Base-by-base conservation (phyloP, 75 land plant species). In the Ceratopteris richardii region DNA sequence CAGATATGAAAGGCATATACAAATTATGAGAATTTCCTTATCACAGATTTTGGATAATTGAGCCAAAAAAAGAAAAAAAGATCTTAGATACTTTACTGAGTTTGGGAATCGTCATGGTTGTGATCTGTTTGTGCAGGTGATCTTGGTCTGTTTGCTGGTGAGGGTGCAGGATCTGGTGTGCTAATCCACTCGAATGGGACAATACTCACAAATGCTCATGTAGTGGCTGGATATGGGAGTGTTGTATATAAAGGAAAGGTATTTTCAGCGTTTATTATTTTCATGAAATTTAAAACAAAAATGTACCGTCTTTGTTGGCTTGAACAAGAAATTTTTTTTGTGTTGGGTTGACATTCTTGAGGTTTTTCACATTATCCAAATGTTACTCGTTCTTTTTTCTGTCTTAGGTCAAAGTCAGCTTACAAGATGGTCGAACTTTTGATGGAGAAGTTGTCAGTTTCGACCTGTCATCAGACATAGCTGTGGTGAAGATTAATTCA, bases 341-440 rank as follows among this genome's bases (percentile, higher is more conserved):
- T n/a, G n/a, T n/a, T n/a, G n/a, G n/a, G n/a, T n/a, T n/a, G n/a
- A n/a, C n/a, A n/a, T n/a, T n/a, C n/a, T n/a, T n/a, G n/a, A n/a
- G n/a, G 42, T 14, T 40, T 40, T 40, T 40, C 42, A 14, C n/a
- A n/a, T n/a, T n/a, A n/a, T n/a, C n/a, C n/a, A n/a, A n/a, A n/a
- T n/a, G n/a, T n/a, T n/a, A n/a, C 37, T 33, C 9, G 9, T 33
- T 33, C 37, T 4, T 33, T 3, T 4, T 33, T 33, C 3, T 31
- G 25, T 22, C 29, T 24, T 70, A 92, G 97, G 80, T 92, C 60
- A 72, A 61, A 59, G 97, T 92, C 37, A 88, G 90, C 50, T 62
- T 92, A 57, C 97, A 92, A 77, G 97, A 92, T 92, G 97, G 97
- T 24, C 82, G 97, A 25, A 62, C 80, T 65, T 92, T 85, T 70